Conservation (phyloP, 352 stramenopile genomes). For the Phytophthora rubi region DNA sequence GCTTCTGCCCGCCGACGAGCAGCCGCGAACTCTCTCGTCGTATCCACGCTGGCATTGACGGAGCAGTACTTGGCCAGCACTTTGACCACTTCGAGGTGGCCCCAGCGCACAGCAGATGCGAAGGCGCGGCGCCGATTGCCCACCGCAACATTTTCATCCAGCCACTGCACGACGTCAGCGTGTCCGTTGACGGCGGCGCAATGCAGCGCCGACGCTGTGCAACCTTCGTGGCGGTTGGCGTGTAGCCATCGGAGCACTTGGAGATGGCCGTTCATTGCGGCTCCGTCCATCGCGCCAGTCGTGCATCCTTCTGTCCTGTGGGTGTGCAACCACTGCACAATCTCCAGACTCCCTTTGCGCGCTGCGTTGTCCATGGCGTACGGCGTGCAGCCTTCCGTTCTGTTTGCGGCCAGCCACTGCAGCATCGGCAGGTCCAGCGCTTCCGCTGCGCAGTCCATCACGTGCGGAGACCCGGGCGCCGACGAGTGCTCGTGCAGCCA, state of each 20-base stretch:
- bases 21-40: slow-evolving; percentile 11
- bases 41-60: slow-evolving; percentile 13
- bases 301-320: slow-evolving; percentile 40
- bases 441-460: slow-evolving; percentile 50
- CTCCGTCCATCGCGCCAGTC: slow-evolving; percentile 36
- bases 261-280: slow-evolving; percentile 42
- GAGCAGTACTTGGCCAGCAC: slow-evolving; percentile 36
- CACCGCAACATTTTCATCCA: slow-evolving; percentile 24
- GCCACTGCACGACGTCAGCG: slow-evolving; percentile 27
- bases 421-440: slow-evolving; percentile 38
- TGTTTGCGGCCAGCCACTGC: slow-evolving; percentile 46
- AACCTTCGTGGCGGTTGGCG: slow-evolving; percentile 36
- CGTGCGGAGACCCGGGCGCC: slow-evolving; percentile 34
- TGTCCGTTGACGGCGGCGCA: slow-evolving; percentile 41
- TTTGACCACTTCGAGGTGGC: slow-evolving; percentile 36
- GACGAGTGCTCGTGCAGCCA: slow-evolving; percentile 42
- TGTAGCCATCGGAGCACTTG: slow-evolving; percentile 43
- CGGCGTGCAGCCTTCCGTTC: slow-evolving; percentile 42
- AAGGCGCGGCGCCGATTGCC: slow-evolving; percentile 35
- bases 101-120: slow-evolving; percentile 39
- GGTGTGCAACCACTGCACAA: slow-evolving; percentile 41
- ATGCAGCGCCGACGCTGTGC: slow-evolving; percentile 35
- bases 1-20: slow-evolving; percentile 16
- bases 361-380: slow-evolving; percentile 47
- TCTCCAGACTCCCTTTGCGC: slow-evolving; percentile 37